Conservation (phyloP, 257 asterid genomes). For the Datura wrightii region DNA sequence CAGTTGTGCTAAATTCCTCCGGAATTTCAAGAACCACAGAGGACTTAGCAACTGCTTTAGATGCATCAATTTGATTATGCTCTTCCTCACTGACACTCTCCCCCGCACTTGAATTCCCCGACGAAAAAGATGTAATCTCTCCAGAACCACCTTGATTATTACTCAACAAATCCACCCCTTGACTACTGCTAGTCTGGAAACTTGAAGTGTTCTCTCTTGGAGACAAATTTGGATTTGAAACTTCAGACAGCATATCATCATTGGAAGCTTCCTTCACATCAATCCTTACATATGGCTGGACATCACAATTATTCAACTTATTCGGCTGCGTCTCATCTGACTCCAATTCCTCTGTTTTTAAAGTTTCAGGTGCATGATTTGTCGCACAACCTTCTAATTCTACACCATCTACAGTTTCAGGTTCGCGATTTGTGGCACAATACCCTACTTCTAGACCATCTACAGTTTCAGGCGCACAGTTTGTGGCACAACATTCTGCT, state of each 20-base stretch:
- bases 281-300: slow-evolving; percentile 47
- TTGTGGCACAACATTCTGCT: slow-evolving; percentile 30
- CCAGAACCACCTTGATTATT: slow-evolving; percentile 64
- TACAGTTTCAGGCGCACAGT: slow-evolving; percentile 31
- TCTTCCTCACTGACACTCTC: slow-evolving; percentile 65
- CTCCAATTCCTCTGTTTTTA: slow-evolving; percentile 39
- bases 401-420: slow-evolving; percentile 29
- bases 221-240: slow-evolving; percentile 75
- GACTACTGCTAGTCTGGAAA: slow-evolving; percentile 56
- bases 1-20: slow-evolving; percentile 85
- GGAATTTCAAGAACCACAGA: slow-evolving; percentile 94
- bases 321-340: slow-evolving; percentile 38
- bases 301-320: slow-evolving; percentile 38
- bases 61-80: slow-evolving; percentile 48
- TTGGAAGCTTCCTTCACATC: slow-evolving; percentile 71
- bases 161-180: slow-evolving; percentile 50
- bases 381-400: slow-evolving; percentile 36
- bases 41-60: slow-evolving; percentile 57
- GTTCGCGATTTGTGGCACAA: slow-evolving; percentile 28
- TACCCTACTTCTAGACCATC: slow-evolving; percentile 34
- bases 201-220: slow-evolving; percentile 71
- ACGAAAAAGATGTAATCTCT: slow-evolving; percentile 72
- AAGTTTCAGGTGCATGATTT: slow-evolving; percentile 34
- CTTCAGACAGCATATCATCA: slow-evolving; percentile 87
- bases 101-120: slow-evolving; percentile 54